These are phyloP conservation scores for Phragmites australis DNA, from an alignment of 176 grass and related monocot genomes.

Conservation along the genomic window DNA sequence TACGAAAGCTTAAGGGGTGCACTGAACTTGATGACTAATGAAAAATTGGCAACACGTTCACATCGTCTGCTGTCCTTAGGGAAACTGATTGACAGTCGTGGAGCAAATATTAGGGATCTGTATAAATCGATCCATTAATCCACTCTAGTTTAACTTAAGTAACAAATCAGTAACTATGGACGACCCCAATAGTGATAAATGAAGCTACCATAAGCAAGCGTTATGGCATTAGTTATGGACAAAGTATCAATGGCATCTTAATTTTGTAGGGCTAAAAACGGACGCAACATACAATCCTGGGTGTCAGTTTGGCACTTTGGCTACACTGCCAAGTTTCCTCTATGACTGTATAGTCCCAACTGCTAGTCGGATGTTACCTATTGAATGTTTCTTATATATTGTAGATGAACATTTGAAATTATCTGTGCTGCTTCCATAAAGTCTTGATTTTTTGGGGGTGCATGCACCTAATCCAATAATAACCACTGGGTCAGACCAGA, in stretches of 20 bases:
- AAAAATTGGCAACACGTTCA: not conserved
- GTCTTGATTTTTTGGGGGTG: constrained; percentile 12
- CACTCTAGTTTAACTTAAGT: too few relatives aligned
- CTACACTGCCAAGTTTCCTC: constrained; percentile 15
- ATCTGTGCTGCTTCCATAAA: constrained; percentile 6
- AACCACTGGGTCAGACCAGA: constrained; percentile 18
- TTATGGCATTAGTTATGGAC: not conserved
- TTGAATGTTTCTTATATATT: constrained; percentile 30
- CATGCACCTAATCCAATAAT: constrained; percentile 43
- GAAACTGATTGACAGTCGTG: constrained; percentile 12
- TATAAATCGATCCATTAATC: too few relatives aligned
- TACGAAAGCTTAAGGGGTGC: not conserved
- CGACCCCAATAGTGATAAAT: not conserved
- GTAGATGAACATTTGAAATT: not conserved
- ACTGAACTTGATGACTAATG: not conserved
- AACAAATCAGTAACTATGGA: not conserved
- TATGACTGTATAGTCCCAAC: not conserved
- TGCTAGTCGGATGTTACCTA: not conserved
- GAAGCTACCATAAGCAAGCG: not conserved
- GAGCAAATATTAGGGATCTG: too few relatives aligned
- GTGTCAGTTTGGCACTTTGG: not conserved
- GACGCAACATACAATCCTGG: not conserved
- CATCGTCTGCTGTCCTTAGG: too few relatives aligned
- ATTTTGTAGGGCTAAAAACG: not conserved
- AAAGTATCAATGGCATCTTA: not conserved